phyloP scores from a whole-genome alignment of 768 basidiomycete genomes.

The Pisolithus orientalis region DNA sequence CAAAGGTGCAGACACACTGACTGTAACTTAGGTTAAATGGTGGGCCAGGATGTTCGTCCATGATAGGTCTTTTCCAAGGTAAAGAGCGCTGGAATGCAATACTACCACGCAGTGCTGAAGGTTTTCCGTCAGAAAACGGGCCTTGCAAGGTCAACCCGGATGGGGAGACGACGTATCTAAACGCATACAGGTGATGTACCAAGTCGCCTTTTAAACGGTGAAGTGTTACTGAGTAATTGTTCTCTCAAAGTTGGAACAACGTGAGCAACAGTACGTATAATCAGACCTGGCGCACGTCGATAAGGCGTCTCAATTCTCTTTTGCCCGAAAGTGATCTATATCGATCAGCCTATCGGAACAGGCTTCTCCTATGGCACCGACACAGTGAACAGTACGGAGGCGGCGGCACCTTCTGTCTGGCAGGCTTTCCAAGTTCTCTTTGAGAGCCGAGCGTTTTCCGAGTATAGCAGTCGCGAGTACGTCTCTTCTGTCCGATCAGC shows the following conservation, averaged over 20 bases:
- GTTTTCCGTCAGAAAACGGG: conserved; percentile 43
- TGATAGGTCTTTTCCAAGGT: conserved; percentile 66
- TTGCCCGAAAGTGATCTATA: conserved; percentile 49
- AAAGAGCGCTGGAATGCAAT: background rate
- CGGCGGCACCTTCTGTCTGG: conserved; percentile 58
- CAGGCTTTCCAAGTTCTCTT: conserved; percentile 58
- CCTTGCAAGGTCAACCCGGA: conserved; percentile 57
- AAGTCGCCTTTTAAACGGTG: background rate
- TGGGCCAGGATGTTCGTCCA: conserved; percentile 56
- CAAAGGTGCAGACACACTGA: background rate
- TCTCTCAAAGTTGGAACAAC: conserved; percentile 54
- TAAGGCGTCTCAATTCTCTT: background rate
- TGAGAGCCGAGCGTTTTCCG: conserved; percentile 46
- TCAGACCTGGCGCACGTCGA: background rate
- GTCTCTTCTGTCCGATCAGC: conserved; percentile 8
- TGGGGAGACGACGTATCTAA: conserved; percentile 43
- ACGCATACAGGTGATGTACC: conserved; percentile 48
- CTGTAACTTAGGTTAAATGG: conserved; percentile 44
- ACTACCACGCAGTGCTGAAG: background rate
- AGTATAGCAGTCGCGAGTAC: conserved; percentile 49
- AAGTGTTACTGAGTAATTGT: background rate
- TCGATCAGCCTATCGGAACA: conserved; percentile 63
- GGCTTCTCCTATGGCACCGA: conserved; percentile 58
- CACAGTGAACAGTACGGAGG: conserved; percentile 43
- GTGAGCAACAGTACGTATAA: conserved; percentile 50